Evolutionary conservation across 257 asterid species (phyloP), one percentile per base, ranked within the genome.

Genomic region (Ajuga chamaepitys): DNA sequence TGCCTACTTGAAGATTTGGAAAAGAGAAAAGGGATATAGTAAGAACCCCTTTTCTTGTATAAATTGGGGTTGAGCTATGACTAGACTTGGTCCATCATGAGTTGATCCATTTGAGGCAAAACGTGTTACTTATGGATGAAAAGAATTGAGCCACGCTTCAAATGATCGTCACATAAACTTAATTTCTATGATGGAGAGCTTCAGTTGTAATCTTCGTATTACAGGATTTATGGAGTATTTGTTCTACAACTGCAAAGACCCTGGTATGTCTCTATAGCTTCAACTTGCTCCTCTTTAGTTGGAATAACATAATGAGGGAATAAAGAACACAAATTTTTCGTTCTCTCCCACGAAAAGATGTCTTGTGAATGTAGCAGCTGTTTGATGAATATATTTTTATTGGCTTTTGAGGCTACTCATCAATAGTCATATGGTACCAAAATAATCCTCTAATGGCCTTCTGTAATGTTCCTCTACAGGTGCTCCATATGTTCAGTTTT

Each of bases 1-100:
- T 83, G 64, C 74, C 85, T 41, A 72, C 79, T 48, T 84, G 82
- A 85, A 58, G 46, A 55, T 48, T 10, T 42, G 65, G 53, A 68
- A 45, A 40, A 18, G 35, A 7, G 52, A 12, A 34, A 2, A 7
- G 21, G 20, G 26, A 37, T 41, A n/a, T 30, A 56, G 3, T 14
- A 26, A 14, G 66, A 74, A 9, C 11, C 8, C 42, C 21, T 9
- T 1, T 7, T 51, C 52, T 52, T 57, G n/a, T n/a, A 21, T 42
- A 44, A 68, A 22, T 57, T 34, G 32, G 11, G 9, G 66, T n/a
- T 52, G n/a, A 37, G 17, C 56, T 13, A 60, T 10, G 50, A 35
- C 38, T 35, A 13, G 45, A 56, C 16, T 30, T 4, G 4, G 37
- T 30, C 37, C 37, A 8, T n/a, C 4, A 30, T 30, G 37, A 30